A percentile compares a stretch with the other conserved stretches of the same genome.
Evolutionary conservation across 805 yeast genomes (phyloP).

Genomic region (Kazachstania viticola): DNA sequence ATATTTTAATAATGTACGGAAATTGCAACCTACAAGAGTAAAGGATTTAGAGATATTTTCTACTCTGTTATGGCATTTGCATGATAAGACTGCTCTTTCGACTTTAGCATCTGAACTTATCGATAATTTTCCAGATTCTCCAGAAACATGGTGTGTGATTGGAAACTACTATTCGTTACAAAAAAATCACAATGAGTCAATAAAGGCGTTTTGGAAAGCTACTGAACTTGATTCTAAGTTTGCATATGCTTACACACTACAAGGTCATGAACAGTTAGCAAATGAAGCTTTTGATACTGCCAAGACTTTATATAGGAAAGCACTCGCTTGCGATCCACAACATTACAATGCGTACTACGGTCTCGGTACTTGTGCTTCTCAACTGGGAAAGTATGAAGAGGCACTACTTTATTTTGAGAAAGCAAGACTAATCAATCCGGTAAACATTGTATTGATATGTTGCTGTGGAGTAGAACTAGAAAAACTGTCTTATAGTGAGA

Average conservation of each 20-base stretch:
- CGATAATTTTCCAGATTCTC: conserved; percentile 49
- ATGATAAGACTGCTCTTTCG: conserved; percentile 68
- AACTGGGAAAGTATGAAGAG: conserved; percentile 69
- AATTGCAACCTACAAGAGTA: conserved; percentile 62
- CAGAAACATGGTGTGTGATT: conserved; percentile 84
- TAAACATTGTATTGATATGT: conserved; percentile 77
- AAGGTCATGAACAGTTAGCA: conserved; percentile 84
- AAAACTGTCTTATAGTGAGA: conserved; percentile 50
- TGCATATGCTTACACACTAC: conserved; percentile 83
- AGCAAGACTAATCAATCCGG: conserved; percentile 83
- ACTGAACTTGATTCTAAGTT: conserved; percentile 53
- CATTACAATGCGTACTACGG: conserved; percentile 96
- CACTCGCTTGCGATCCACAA: conserved; percentile 62
- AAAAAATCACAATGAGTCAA: conserved; percentile 81
- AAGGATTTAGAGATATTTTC: conserved; percentile 89
- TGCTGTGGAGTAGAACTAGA: conserved; percentile 92
- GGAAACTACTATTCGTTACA: conserved; percentile 82
- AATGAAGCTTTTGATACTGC: conserved; percentile 89
- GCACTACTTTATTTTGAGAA: conserved; percentile 82
- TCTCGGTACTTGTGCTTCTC: conserved; percentile 84
- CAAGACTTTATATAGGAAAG: conserved; percentile 66
- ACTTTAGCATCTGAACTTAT: conserved; percentile 71
- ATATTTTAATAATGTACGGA: conserved; percentile 51
- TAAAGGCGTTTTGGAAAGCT: conserved; percentile 76
- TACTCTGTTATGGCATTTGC: conserved; percentile 87